Base-by-base conservation (phyloP, 2,329 filamentous ascomycete genomes). In the Pyricularia sp. region DNA sequence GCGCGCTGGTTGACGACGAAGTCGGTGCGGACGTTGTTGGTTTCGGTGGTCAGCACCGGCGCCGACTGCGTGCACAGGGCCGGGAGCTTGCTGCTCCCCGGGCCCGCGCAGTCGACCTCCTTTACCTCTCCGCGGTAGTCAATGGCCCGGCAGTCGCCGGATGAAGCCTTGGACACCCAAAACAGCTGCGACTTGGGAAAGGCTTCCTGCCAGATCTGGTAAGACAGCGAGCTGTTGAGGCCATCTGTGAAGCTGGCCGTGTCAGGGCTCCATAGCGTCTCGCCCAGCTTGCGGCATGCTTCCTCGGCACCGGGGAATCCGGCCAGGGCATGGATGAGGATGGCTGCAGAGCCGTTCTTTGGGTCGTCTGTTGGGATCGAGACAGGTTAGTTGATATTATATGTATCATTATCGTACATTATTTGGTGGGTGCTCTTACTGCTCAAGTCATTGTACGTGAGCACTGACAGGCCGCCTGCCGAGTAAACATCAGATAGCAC, bases 41-140 rank as follows among this genome's bases (percentile, higher is more conserved):
- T 64, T 3, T 58, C 70, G 42, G 67, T 69, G 23, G 71, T 75
- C 10, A 75, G 76, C 9, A 75, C 70, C 4, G 73, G 73, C 0
- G 76, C 76, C n/a, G 70, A 74, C 67, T 78, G 76, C 3, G 77
- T 75, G 73, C 76, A 78, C 3, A 78, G 73, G 0, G 70, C 70
- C 1, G 76, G 76, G n/a, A 77, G 67, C 66, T 61, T 61, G 58
- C 58, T 61, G 23, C 58, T 61, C 42, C 72, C 55, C 12, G 64
- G 69, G n/a, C 36, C 26, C 63, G 65, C 59, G 69, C 76, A 77
- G 69, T 81, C 77, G 31, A 81, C 70, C 5, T 75, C 75, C 1
- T 79, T 73, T 0, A 79, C 71, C 58, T 78, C 79, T 28, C 81
- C 80, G 3, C 72, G 73, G 10, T 75, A 73, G 58, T 76, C 73